phyloP scores from a whole-genome alignment of 2,329 filamentous ascomycete genomes.

The Penicillium brasilianum region DNA sequence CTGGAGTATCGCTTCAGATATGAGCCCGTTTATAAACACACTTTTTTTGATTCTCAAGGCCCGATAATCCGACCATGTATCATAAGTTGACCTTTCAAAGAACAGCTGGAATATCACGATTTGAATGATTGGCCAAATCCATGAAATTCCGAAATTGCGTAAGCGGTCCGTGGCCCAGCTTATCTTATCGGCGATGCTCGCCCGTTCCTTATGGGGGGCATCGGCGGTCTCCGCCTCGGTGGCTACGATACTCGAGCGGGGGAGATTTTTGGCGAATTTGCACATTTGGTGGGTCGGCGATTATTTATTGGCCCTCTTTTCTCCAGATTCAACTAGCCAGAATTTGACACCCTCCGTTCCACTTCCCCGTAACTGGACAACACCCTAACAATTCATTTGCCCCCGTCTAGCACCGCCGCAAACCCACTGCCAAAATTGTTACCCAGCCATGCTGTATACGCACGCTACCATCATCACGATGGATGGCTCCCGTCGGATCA shows the following conservation, averaged over 20 bases:
- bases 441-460: constrained; percentile 49
- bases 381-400: background rate
- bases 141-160: background rate
- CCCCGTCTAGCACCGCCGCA: constrained; percentile 9
- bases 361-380: background rate
- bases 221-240: constrained; percentile 13
- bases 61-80: no score
- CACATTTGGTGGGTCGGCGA: no score
- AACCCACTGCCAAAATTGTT: background rate
- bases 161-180: background rate
- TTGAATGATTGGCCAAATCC: no score
- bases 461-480: constrained; percentile 60
- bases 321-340: background rate
- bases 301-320: background rate
- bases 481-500: constrained; percentile 52
- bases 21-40: no score
- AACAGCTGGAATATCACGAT: no score
- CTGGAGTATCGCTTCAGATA: no score
- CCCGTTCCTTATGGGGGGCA: constrained; percentile 5
- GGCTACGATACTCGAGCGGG: background rate
- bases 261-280: background rate
- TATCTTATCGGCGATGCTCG: constrained; percentile 5
- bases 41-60: no score
- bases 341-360: background rate
- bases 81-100: no score